Percentiles rank a stretch among this genome's conserved stretches.
Conservation (phyloP, 2,329 filamentous ascomycete species). For the Penicillium italicum region DNA sequence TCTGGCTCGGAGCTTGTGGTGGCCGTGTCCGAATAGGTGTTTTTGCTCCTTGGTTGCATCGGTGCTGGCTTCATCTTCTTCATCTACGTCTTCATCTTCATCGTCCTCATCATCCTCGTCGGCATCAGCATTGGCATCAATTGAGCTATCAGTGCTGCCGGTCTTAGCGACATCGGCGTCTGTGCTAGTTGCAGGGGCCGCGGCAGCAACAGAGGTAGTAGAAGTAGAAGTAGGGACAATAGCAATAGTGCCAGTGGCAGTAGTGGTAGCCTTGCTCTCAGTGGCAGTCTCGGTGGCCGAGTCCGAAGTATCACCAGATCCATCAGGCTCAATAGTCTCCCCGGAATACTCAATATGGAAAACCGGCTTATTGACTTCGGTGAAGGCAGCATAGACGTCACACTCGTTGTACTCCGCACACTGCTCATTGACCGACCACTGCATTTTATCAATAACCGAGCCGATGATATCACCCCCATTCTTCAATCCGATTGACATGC, state of each 20-base stretch:
- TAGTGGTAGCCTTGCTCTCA: too few species aligned
- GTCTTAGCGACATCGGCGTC: too few species aligned
- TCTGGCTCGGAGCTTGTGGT: neutral
- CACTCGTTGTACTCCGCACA: constrained; percentile 62
- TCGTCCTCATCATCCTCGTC: constrained; percentile 37
- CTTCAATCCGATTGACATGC: constrained; percentile 64
- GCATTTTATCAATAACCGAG: constrained; percentile 49
- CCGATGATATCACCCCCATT: constrained; percentile 62
- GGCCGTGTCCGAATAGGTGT: neutral
- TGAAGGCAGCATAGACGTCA: constrained; percentile 55
- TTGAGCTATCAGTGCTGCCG: too few species aligned
- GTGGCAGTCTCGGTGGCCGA: neutral
- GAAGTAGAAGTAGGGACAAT: neutral
- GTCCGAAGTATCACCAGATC: neutral
- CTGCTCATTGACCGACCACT: constrained; percentile 69
- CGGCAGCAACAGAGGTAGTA: neutral
- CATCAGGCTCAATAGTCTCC: neutral
- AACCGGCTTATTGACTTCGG: constrained; percentile 61
- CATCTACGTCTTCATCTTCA: constrained; percentile 12
- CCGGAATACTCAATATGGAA: constrained; percentile 69
- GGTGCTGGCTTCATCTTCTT: neutral
- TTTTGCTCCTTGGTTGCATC: neutral
- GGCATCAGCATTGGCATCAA: too few species aligned
- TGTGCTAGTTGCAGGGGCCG: neutral
- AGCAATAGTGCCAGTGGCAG: neutral